These are phyloP conservation scores for Ceratobasidium sp. DNA, from an alignment of 1,284 basidiomycete species.

Conservation along the genomic window DNA sequence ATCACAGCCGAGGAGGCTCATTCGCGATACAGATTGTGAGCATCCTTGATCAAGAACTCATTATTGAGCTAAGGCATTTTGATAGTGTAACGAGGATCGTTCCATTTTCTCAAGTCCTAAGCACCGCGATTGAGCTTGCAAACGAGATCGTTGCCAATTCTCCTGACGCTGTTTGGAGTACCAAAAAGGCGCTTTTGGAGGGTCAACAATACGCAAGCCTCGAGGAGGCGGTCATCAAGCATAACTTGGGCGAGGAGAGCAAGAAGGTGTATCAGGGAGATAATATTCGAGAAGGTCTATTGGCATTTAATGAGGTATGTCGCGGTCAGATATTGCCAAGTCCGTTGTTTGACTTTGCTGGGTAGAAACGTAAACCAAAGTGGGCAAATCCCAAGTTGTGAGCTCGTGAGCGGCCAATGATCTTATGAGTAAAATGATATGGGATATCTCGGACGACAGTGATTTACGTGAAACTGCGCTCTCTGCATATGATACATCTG, in stretches of 20 bases:
- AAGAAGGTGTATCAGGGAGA: conserved; percentile 71
- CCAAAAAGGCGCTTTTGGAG: conserved; percentile 76
- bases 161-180: conserved; percentile 83
- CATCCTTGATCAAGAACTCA: not conserved
- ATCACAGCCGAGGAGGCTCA: conserved; percentile 77
- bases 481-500: too few species aligned
- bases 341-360: not conserved
- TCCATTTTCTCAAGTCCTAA: conserved; percentile 67
- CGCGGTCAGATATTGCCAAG: not conserved
- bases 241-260: conserved; percentile 66
- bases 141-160: conserved; percentile 74
- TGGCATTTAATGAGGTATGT: conserved; percentile 63
- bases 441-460: not conserved
- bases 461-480: not conserved
- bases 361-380: conserved; percentile 69
- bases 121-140: conserved; percentile 75
- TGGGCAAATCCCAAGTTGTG: conserved; percentile 74
- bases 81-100: conserved; percentile 78
- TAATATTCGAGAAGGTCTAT: conserved; percentile 78
- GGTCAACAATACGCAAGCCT: conserved; percentile 66
- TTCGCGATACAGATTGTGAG: conserved; percentile 80
- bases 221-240: conserved; percentile 67
- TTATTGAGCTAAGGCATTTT: conserved; percentile 23
- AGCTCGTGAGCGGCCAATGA: conserved; percentile 42
- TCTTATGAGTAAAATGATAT: not conserved